Conservation (phyloP, 1,284 basidiomycete species). For the Vanrija humicola region DNA sequence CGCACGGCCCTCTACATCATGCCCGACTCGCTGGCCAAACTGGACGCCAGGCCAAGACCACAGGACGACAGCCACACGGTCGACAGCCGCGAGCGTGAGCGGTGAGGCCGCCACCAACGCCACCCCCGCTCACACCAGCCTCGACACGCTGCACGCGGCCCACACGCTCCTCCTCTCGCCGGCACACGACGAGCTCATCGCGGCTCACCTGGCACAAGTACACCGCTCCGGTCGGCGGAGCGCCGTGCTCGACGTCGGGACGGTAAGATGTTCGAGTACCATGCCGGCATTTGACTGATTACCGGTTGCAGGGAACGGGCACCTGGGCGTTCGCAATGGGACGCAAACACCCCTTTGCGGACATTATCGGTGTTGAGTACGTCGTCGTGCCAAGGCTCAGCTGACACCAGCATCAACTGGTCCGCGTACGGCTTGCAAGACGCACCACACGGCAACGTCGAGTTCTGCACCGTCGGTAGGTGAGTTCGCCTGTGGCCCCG, state of each 20-base stretch:
- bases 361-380: slow-evolving; percentile 39
- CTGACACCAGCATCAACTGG: slow-evolving; percentile 30
- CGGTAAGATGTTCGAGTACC: slow-evolving; percentile 24
- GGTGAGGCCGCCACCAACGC: no score
- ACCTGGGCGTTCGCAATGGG: slow-evolving; percentile 30
- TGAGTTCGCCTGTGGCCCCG: slow-evolving; percentile 6
- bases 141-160: slow-evolving; percentile 22
- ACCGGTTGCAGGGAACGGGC: slow-evolving; percentile 18
- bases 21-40: no score
- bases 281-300: neutral
- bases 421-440: slow-evolving; percentile 6
- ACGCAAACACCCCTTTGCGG: slow-evolving; percentile 29
- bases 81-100: no score
- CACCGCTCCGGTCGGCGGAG: slow-evolving; percentile 33
- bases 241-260: slow-evolving; percentile 37
- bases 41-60: no score
- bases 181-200: slow-evolving; percentile 22
- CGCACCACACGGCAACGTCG: slow-evolving; percentile 34
- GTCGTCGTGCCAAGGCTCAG: slow-evolving; percentile 2
- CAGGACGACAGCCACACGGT: no score
- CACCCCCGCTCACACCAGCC: slow-evolving; percentile 5
- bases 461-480: slow-evolving; percentile 37
- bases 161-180: slow-evolving; percentile 29
- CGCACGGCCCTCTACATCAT: no score
- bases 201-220: slow-evolving; percentile 23